Conservation (phyloP, 2,329 filamentous ascomycete genomes). For the Helminthosporium solani region DNA sequence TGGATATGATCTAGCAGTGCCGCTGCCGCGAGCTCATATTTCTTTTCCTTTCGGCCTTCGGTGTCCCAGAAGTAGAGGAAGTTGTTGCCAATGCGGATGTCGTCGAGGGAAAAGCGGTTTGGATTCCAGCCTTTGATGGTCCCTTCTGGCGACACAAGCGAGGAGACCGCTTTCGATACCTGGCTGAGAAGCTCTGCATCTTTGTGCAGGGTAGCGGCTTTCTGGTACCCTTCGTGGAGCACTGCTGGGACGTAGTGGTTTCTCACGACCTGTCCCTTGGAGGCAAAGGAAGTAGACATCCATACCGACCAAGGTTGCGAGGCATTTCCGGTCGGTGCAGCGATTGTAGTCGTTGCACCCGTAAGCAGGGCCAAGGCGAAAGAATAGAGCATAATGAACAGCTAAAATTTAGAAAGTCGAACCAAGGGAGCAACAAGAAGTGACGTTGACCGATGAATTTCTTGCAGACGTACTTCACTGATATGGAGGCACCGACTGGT, state of each 20-base stretch:
- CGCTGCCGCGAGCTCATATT: conserved; percentile 53
- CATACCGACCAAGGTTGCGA: conserved; percentile 37
- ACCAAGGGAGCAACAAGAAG: neutral
- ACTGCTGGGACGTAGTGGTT: conserved; percentile 50
- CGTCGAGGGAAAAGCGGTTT: conserved; percentile 50
- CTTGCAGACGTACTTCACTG: neutral
- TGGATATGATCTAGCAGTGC: conserved; percentile 51
- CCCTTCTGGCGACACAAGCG: conserved; percentile 51
- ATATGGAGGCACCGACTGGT: neutral
- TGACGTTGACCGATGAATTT: neutral
- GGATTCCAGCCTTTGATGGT: conserved; percentile 51
- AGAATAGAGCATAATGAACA: neutral
- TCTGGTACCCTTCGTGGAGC: conserved; percentile 51
- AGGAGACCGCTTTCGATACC: conserved; percentile 50
- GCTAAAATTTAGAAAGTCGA: neutral
- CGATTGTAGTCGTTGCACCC: conserved; percentile 20
- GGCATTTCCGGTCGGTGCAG: conserved; percentile 17
- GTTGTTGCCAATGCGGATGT: conserved; percentile 57
- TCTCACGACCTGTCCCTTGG: conserved; percentile 42
- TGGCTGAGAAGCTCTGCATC: conserved; percentile 49
- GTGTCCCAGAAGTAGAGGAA: conserved; percentile 53
- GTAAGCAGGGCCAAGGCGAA: conserved; percentile 14
- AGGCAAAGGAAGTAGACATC: conserved; percentile 53
- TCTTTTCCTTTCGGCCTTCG: conserved; percentile 42
- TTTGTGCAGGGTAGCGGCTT: conserved; percentile 46